Conservation (phyloP, 139 green algal species). For the Microglena sp. region DNA sequence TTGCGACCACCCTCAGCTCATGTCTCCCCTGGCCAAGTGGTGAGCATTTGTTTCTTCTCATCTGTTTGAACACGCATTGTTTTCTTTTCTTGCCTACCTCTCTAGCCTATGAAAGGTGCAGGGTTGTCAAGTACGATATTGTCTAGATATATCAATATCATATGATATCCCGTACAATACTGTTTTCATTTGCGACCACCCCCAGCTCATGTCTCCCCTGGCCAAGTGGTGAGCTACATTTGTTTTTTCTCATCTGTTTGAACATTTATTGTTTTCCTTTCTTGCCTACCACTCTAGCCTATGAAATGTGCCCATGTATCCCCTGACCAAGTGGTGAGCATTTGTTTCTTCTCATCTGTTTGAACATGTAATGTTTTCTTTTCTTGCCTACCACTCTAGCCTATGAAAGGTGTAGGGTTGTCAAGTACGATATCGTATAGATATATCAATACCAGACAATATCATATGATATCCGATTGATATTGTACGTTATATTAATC, state of each 20-base stretch:
- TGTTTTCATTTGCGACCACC: constrained; percentile 98
- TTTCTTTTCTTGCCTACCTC: no score
- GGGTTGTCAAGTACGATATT: no score
- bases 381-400: neutral
- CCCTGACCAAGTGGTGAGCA: constrained; percentile 90
- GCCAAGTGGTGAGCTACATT: constrained; percentile 86
- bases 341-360: neutral
- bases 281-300: neutral
- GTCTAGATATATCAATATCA: no score
- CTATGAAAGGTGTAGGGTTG: neutral
- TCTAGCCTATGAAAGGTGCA: neutral
- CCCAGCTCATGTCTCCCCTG: constrained; percentile 96
- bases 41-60: constrained; percentile 17
- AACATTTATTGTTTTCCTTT: no score
- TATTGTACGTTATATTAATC: no score
- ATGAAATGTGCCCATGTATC: constrained; percentile 75
- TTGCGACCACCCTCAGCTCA: constrained; percentile 97
- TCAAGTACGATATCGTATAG: no score
- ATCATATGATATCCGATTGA: constrained; percentile 97
- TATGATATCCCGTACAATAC: no score
- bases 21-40: constrained; percentile 97
- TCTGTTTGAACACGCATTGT: no score
- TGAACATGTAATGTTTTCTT: no score
- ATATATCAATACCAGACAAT: no score
- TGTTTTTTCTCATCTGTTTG: neutral